Base-by-base conservation (phyloP, 768 basidiomycete genomes). In the Phylloporus arenicola region DNA sequence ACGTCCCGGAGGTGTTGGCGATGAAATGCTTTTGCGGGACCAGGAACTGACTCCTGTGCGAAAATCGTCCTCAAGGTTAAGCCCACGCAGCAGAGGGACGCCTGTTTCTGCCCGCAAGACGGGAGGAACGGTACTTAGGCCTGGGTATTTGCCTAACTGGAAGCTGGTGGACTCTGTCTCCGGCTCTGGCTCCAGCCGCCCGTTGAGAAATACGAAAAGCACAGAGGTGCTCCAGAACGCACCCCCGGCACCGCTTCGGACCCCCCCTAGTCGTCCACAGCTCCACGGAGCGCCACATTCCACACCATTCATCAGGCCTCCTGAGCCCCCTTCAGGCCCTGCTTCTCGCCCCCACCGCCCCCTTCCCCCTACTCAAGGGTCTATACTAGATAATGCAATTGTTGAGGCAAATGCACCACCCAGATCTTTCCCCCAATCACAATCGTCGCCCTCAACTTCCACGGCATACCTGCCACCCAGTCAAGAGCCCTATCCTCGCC, bases 401-500 rank as follows among this genome's bases (percentile, higher is more conserved):
- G 31, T 47, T 12, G 68, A 68, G 13, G 35, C 34, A 22, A 59
- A 53, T 33, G 11, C 45, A 57, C 46, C 56, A 16, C 44, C 39
- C 4, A 60, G 68, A 35, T 30, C 59, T 24, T 55, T 62, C 9
- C 52, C 58, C 5, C 64, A 65, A 25, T 45, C 57, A n/a, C 65
- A 65, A 20, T 37, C 66, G 9, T 58, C 63, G 11, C 55, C 64
- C 22, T 49, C 56, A 9, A 40, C 45, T 20, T 58, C 57, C 17
- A 57, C 53, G 6, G 56, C 64, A 6, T 68, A 69, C 45, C 64
- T 74, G 47, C 76, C 78, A 14, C 74, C 80, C 6, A 71, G 61
- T 48, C 72, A 75, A 45, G 84, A 87, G 1, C 81, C 83, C 2
- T 78, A 75, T 58, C 75, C 79, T 17, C 77, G 85, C 33, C 82